Conservation (phyloP, 2,329 filamentous ascomycete genomes). For the Aspergillus novoparasiticus region DNA sequence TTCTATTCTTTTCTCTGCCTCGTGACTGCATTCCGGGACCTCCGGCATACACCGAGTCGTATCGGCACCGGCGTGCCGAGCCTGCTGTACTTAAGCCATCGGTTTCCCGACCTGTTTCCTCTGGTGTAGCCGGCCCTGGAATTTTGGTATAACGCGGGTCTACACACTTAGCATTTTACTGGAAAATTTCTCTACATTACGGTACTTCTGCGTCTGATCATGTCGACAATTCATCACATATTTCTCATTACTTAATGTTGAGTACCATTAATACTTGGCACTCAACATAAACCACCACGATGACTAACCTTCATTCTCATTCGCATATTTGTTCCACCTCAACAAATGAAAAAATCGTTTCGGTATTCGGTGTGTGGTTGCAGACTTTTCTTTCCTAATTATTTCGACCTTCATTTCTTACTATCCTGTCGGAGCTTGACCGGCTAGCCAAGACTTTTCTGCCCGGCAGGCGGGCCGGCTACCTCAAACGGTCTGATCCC, state of each 20-base stretch:
- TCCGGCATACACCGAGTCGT: constrained; percentile 7
- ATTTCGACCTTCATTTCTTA: not conserved
- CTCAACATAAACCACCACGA: not conserved
- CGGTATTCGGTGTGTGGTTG: constrained; percentile 2
- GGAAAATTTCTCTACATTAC: not conserved
- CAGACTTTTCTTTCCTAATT: not conserved
- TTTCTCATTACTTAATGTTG: not conserved
- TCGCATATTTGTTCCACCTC: constrained; percentile 5
- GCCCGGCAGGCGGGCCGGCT: not conserved
- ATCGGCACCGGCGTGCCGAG: constrained; percentile 9
- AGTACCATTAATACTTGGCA: not conserved
- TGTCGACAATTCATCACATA: not conserved
- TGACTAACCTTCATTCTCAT: constrained; percentile 5
- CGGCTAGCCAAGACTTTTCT: constrained; percentile 1
- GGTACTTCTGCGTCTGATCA: not conserved
- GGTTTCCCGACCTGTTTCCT: constrained; percentile 3
- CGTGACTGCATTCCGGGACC: constrained; percentile 6
- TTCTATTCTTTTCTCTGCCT: constrained; percentile 3
- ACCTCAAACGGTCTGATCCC: constrained; percentile 1
- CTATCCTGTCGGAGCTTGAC: not conserved
- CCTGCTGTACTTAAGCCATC: constrained; percentile 9
- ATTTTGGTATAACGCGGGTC: not conserved
- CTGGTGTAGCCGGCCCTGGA: not conserved
- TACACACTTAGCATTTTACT: not conserved
- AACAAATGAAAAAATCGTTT: not conserved